A percentile compares a stretch with the other conserved stretches of the same genome.
Conservation (phyloP, 164 flowering plant species). For the Paratinospora sagittata region DNA sequence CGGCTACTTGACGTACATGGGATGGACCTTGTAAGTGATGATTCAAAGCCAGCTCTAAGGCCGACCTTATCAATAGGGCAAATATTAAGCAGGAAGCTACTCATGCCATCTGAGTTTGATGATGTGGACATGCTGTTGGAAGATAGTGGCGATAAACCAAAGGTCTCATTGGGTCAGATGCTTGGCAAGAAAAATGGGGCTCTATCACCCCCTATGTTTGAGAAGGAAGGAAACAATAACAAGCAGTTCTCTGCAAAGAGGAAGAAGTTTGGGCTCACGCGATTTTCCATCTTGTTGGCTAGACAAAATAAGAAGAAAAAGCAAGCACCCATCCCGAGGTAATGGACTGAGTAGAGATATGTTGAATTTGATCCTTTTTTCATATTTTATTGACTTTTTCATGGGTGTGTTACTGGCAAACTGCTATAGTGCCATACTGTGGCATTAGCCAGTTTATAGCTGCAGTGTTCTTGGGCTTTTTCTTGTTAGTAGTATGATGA, state of each 20-base stretch:
- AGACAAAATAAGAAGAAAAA: slow-evolving; percentile 58
- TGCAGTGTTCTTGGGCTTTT: background rate
- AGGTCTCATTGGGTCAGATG: slow-evolving; percentile 80
- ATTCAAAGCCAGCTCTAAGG: slow-evolving; percentile 41
- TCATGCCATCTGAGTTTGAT: slow-evolving; percentile 55
- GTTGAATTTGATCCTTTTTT: slow-evolving; percentile 2
- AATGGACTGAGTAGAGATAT: slow-evolving; percentile 8
- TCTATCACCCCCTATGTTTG: slow-evolving; percentile 22
- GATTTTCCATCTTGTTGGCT: slow-evolving; percentile 43
- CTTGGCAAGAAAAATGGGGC: slow-evolving; percentile 42
- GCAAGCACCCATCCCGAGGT: slow-evolving; percentile 27
- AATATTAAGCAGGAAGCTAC: slow-evolving; percentile 76
- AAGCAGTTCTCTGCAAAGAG: slow-evolving; percentile 58
- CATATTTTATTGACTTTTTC: background rate
- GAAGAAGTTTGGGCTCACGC: slow-evolving; percentile 63
- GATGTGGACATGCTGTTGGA: slow-evolving; percentile 20
- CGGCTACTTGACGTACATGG: slow-evolving; percentile 52
- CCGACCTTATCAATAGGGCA: slow-evolving; percentile 87
- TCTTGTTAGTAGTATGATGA: background rate
- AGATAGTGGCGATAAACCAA: slow-evolving; percentile 28
- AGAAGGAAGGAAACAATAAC: slow-evolving; percentile 24
- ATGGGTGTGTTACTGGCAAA: background rate
- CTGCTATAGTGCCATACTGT: background rate
- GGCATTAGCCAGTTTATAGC: background rate
- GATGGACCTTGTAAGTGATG: slow-evolving; percentile 35